phyloP scores from a whole-genome alignment of 2,329 filamentous ascomycete species.

The Nemania serpens region DNA sequence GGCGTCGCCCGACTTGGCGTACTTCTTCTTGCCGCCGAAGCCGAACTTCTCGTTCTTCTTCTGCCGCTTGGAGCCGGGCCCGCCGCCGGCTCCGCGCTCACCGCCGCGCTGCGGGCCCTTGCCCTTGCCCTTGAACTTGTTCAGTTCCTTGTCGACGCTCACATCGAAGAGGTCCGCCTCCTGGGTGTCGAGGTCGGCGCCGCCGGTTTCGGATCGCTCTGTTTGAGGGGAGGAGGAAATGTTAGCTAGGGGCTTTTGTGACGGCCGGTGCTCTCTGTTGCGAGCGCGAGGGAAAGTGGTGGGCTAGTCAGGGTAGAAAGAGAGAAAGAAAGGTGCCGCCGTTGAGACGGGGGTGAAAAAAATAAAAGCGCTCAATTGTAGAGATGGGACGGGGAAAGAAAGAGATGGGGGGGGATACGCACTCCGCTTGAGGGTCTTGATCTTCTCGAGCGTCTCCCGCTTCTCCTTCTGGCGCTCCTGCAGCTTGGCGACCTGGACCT shows the following conservation, averaged over 20 bases:
- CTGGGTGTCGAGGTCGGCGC: conserved; percentile 65
- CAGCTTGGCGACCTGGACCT: conserved; percentile 93
- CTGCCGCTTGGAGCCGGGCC: conserved; percentile 72
- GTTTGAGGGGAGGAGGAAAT: conserved; percentile 23
- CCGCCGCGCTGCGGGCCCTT: conserved; percentile 47
- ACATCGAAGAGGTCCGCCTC: conserved; percentile 93
- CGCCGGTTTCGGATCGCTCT: conserved; percentile 81
- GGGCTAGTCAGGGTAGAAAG: no score
- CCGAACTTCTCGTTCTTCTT: conserved; percentile 97
- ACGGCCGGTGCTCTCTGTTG: no score
- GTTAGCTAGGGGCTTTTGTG: conserved; percentile 10
- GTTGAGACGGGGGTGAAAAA: not conserved
- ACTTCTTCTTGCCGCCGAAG: conserved; percentile 93
- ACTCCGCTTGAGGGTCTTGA: conserved; percentile 95
- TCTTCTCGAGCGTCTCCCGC: conserved; percentile 92
- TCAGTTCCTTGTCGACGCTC: conserved; percentile 72
- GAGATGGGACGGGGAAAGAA: not conserved
- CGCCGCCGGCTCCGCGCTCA: conserved; percentile 44
- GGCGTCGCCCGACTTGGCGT: conserved; percentile 89
- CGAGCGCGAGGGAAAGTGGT: no score
- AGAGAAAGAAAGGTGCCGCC: no score
- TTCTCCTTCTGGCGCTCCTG: conserved; percentile 94
- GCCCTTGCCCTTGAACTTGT: conserved; percentile 53
- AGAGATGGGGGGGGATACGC: conserved; percentile 48
- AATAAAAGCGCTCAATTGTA: no score